These are phyloP conservation scores for Nadsonia commutata DNA, from an alignment of 1,139 yeast genomes.

Conservation along the genomic window DNA sequence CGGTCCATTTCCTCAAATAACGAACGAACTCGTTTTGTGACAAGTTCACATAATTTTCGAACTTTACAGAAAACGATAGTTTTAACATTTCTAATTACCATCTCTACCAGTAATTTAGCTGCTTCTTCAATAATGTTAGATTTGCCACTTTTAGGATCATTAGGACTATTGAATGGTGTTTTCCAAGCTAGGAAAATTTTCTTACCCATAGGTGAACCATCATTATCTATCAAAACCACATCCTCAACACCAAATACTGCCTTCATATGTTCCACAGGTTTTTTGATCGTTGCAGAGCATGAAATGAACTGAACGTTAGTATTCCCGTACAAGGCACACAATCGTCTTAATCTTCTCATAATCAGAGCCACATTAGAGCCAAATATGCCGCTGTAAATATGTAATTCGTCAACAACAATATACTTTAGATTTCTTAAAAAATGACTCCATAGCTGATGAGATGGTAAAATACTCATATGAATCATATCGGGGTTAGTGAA, in stretches of 20 bases:
- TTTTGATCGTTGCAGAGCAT: conserved; percentile 82
- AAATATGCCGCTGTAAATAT: conserved; percentile 76
- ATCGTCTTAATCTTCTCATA: conserved; percentile 57
- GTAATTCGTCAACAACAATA: conserved; percentile 79
- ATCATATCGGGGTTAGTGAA: conserved; percentile 93
- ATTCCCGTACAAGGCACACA: conserved; percentile 43
- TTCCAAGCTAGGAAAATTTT: conserved; percentile 72
- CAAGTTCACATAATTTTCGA: conserved; percentile 68
- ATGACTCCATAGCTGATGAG: conserved; percentile 40
- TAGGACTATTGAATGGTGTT: conserved; percentile 52
- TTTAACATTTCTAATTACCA: conserved; percentile 51
- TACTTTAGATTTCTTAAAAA: conserved; percentile 50
- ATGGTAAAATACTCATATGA: conserved; percentile 70
- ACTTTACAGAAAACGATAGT: conserved; percentile 86
- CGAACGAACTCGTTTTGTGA: conserved; percentile 67
- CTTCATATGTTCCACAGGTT: conserved; percentile 58
- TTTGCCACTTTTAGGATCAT: conserved; percentile 44
- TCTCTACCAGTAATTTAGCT: conserved; percentile 52
- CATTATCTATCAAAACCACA: conserved; percentile 43
- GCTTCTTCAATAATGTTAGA: conserved; percentile 64
- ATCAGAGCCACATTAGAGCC: conserved; percentile 85
- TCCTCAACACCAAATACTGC: conserved; percentile 49
- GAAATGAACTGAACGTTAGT: conserved; percentile 48
- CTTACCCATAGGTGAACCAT: conserved; percentile 80
- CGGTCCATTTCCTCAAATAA: conserved; percentile 27